Percentiles rank a stretch among this genome's conserved stretches.
These are phyloP conservation scores for Nannizziopsis barbatae DNA, from an alignment of 2,329 filamentous ascomycete genomes.

Conservation along the genomic window DNA sequence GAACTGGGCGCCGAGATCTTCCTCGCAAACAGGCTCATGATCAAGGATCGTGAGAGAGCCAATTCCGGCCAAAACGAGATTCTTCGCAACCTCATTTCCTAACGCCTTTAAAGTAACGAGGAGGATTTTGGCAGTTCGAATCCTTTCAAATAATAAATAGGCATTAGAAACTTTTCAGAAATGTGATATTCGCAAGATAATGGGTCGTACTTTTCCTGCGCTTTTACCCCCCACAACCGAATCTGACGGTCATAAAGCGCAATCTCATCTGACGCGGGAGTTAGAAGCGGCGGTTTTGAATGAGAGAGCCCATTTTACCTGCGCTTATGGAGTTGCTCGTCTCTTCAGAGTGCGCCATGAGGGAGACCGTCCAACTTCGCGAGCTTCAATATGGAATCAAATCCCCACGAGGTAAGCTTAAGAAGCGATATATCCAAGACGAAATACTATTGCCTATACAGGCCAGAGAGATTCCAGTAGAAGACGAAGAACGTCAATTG, in stretches of 20 bases:
- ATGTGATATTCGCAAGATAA: not conserved
- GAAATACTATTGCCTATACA: too few species aligned
- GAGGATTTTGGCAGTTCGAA: slow-evolving; percentile 79
- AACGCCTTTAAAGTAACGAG: slow-evolving; percentile 80
- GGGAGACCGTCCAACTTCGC: not conserved
- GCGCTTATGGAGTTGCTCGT: slow-evolving; percentile 19
- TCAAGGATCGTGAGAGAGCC: slow-evolving; percentile 83
- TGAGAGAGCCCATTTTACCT: slow-evolving; percentile 17
- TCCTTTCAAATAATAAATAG: slow-evolving; percentile 38
- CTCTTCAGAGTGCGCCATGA: not conserved
- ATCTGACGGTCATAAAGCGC: slow-evolving; percentile 96
- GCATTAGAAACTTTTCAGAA: not conserved
- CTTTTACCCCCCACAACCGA: slow-evolving; percentile 89
- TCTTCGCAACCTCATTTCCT: slow-evolving; percentile 92
- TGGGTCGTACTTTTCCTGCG: slow-evolving; percentile 59
- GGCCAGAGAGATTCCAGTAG: too few species aligned
- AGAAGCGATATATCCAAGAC: too few species aligned
- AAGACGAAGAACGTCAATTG: too few species aligned
- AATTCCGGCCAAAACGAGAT: slow-evolving; percentile 86
- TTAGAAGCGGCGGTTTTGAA: not conserved
- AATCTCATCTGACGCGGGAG: slow-evolving; percentile 61
- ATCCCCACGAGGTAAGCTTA: too few species aligned
- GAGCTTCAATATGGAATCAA: too few species aligned
- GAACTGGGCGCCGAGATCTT: slow-evolving; percentile 73
- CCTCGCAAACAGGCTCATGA: slow-evolving; percentile 59